Evolutionary conservation across 352 stramenopile genomes (phyloP), one percentile per base, ranked within the genome.

Genomic region (Hyaloperonospora arabidopsidis): DNA sequence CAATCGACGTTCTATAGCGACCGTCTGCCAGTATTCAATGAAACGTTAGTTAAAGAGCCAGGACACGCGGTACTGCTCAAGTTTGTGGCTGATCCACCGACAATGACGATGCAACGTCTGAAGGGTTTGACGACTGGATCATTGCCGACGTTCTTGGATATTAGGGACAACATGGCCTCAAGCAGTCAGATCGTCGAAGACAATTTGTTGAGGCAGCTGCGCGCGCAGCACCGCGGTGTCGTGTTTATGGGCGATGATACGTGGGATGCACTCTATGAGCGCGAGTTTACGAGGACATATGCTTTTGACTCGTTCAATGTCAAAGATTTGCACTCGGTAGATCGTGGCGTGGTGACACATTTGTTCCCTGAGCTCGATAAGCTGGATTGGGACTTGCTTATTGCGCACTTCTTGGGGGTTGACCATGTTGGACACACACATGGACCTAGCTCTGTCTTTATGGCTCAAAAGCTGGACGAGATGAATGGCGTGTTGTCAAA

Each of bases 211-310:
- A 61, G 88, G 41, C 95, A 98, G 65, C 57, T 88, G 58, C 72
- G 82, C 45, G 63, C 53, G 21, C 63, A 71, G 21, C 49, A 63
- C 29, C 68, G 73, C 10, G 74, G 67, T 7, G 78, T 98, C 38
- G 87, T 93, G 38, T 98, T 99, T 72, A 97, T 98, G 70, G 96
- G 96, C n/a, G 96, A 99, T 75, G 95, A 99, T 76, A 99, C 96
- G 35, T 99, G 96, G 96, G 75, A 93, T 11, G 77, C 87, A 48
- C 72, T 99, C 7, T 99, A 98, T 68, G 87, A 87, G 1, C 65
- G 84, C 46, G 62, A 69, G 40, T 98, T 98, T 68, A 80, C 93
- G 35, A 80, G 93, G 41, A 86, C 80, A 47, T 97, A 95, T 69
- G 86, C 95, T 1, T 98, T 93, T 61, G 95, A 97, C 52, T 98